Evolutionary conservation across 352 stramenopile species (phyloP), one percentile per base, ranked within the genome.

Genomic region (Pythium rhizo-oryzae): DNA sequence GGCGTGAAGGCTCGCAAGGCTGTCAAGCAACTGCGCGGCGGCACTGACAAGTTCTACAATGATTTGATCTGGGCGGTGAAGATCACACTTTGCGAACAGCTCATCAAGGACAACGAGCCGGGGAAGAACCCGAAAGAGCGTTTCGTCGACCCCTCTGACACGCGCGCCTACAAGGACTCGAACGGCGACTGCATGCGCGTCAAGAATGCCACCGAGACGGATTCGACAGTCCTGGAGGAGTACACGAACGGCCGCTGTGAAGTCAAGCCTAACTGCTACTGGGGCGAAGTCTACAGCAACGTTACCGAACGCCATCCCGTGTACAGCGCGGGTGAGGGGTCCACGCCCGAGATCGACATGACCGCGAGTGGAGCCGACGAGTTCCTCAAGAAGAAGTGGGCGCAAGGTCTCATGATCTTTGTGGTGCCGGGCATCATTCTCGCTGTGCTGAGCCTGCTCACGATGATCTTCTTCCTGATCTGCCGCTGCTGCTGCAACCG

Each of bases 401-500:
- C 56, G 0, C 79, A 83, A n/a, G 76, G 76, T 1, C 63, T 92
- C 33, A 64, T 78, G 47, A 76, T 81, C 24, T 89, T 89, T 35
- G 66, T 84, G 23, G 79, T 88, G 15, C 82, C 84, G 0, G 80
- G 81, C 7, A 79, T 90, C 15, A 79, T 89, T 13, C 64, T 92
- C 43, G 67, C 65, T 1, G 78, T 87, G 19, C 62, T 92, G 25
- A 89, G 79, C 65, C 13, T 92, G 25, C 65, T 92, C 39, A 90
- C 79, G 30, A 87, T 91, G 72, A 59, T 92, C 8, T 81, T 92
- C 54, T 92, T 91, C 62, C 44, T 91, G 21, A 72, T 90, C n/a
- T 91, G 81, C 30, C 84, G 84, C 51, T 92, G 81, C 73, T 91
- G 84, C 71, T 92, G 84, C 81, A 91, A 91, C 70, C 73, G 75